phyloP scores from a whole-genome alignment of 2,329 filamentous ascomycete genomes.

The Trichoderma arundinaceum region DNA sequence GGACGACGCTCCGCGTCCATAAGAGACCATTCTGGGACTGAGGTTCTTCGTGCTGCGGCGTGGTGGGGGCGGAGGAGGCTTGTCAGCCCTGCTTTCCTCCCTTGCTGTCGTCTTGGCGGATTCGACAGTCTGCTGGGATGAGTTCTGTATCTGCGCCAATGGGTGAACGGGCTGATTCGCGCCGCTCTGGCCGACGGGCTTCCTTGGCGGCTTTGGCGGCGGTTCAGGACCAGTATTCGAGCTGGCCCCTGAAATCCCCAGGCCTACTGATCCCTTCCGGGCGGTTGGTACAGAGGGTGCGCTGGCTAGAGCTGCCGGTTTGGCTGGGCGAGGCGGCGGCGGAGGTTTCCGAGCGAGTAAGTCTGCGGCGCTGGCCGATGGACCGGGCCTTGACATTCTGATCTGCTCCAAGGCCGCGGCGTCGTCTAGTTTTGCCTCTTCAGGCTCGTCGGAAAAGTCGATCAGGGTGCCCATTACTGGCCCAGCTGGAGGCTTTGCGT shows the following conservation, averaged over 20 bases:
- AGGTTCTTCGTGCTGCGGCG: slow-evolving; percentile 46
- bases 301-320: slow-evolving; percentile 62
- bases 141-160: slow-evolving; percentile 50
- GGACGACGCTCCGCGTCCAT: slow-evolving; percentile 42
- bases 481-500: slow-evolving; percentile 41
- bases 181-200: slow-evolving; percentile 37
- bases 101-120: slow-evolving; percentile 19
- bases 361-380: slow-evolving; percentile 41
- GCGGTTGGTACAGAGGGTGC: slow-evolving; percentile 43
- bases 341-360: slow-evolving; percentile 43
- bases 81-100: slow-evolving; percentile 32
- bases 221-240: slow-evolving; percentile 35
- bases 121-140: slow-evolving; percentile 43
- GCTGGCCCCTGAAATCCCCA: slow-evolving; percentile 27
- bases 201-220: slow-evolving; percentile 47
- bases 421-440: slow-evolving; percentile 45
- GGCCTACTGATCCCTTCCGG: slow-evolving; percentile 35
- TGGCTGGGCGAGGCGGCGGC: slow-evolving; percentile 62
- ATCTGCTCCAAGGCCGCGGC: slow-evolving; percentile 43
- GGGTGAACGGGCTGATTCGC: slow-evolving; percentile 45
- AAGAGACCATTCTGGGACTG: slow-evolving; percentile 42
- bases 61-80: slow-evolving; percentile 46
- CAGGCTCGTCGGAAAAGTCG: slow-evolving; percentile 62
- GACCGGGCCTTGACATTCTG: slow-evolving; percentile 36
- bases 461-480: slow-evolving; percentile 64